These are phyloP conservation scores for Psilocybe azurescens DNA, from an alignment of 768 basidiomycete species.

Conservation along the genomic window DNA sequence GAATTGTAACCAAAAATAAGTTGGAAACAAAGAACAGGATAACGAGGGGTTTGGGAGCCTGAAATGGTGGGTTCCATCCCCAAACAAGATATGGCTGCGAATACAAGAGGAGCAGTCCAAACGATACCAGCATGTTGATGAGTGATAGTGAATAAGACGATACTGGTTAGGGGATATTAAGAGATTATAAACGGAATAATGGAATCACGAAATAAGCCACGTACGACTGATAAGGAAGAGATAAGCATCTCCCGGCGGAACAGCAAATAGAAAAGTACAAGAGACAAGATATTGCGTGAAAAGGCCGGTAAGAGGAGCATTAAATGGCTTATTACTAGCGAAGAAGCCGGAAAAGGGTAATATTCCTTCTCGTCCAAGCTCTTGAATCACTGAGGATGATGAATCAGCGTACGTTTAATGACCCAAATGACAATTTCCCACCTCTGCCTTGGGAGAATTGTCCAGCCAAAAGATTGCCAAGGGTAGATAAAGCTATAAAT, in stretches of 20 bases:
- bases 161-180: conserved; percentile 39
- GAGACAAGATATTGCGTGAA: conserved; percentile 68
- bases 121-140: conserved; percentile 63
- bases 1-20: conserved; percentile 63
- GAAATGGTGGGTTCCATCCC: conserved; percentile 72
- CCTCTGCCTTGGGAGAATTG: conserved; percentile 74
- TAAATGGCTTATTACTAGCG: conserved; percentile 73
- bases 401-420: not conserved
- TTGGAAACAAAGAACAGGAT: conserved; percentile 69
- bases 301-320: conserved; percentile 67
- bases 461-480: conserved; percentile 68
- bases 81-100: conserved; percentile 44
- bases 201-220: conserved; percentile 23
- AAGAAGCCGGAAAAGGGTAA: conserved; percentile 71
- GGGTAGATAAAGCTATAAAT: conserved; percentile 65
- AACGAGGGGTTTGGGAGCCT: conserved; percentile 52
- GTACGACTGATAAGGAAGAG: conserved; percentile 69
- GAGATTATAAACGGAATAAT: too few species aligned
- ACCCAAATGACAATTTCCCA: conserved; percentile 26
- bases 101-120: conserved; percentile 69
- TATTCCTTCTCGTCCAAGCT: conserved; percentile 74
- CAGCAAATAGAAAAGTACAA: conserved; percentile 53
- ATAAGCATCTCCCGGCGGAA: conserved; percentile 79
- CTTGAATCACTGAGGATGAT: conserved; percentile 63
- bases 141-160: conserved; percentile 61